Percentiles rank a stretch among this genome's conserved stretches.
These are phyloP conservation scores for Suillus tomentosus DNA, from an alignment of 768 basidiomycete genomes.

Conservation along the genomic window DNA sequence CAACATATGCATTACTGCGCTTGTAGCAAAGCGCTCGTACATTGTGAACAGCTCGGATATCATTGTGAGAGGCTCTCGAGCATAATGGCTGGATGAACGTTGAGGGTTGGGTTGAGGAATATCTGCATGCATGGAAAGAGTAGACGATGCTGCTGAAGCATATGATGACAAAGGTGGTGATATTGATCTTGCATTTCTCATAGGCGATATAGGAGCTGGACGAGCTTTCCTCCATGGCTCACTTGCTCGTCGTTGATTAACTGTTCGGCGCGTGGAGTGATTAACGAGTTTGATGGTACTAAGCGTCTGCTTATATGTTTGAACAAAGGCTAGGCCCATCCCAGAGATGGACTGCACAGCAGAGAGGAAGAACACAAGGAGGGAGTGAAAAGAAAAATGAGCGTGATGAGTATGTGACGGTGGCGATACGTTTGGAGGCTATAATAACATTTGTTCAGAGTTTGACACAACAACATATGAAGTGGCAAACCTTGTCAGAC, in stretches of 20 bases:
- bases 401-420: slow-evolving; percentile 35
- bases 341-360: slow-evolving; percentile 73
- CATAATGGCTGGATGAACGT: slow-evolving; percentile 34
- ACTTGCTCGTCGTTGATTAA: slow-evolving; percentile 1
- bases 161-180: slow-evolving; percentile 14
- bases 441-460: slow-evolving; percentile 7
- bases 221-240: slow-evolving; percentile 2
- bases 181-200: slow-evolving; percentile 4
- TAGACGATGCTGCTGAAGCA: slow-evolving; percentile 31
- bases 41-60: slow-evolving; percentile 52
- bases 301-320: slow-evolving; percentile 65
- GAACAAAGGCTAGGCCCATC: slow-evolving; percentile 64
- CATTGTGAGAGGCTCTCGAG: slow-evolving; percentile 45
- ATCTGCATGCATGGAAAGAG: slow-evolving; percentile 19
- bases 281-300: slow-evolving; percentile 70
- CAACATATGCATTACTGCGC: slow-evolving; percentile 46
- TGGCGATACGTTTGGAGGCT: slow-evolving; percentile 26
- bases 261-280: slow-evolving; percentile 27
- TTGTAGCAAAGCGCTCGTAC: slow-evolving; percentile 49
- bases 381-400: slow-evolving; percentile 46
- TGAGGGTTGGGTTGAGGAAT: slow-evolving; percentile 13
- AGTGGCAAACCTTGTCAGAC: slow-evolving; percentile 23
- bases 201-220: slow-evolving; percentile 6
- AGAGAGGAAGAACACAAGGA: slow-evolving; percentile 73
- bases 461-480: background rate